phyloP scores from a whole-genome alignment of 2,329 filamentous ascomycete species.

The Neonectria faginata region DNA sequence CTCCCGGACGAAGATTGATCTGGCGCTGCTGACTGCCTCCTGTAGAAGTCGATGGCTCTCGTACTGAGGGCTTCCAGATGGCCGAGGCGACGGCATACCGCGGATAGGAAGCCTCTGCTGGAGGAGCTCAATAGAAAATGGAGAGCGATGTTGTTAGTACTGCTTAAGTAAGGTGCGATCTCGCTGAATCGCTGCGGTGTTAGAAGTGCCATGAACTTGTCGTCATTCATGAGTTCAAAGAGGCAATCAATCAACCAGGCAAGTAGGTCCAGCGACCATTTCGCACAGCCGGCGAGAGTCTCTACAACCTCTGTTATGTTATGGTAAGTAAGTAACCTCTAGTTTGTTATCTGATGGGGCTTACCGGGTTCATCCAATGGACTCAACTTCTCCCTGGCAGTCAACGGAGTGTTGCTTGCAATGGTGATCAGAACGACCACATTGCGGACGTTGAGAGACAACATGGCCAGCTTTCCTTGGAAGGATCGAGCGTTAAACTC shows the following conservation, averaged over 20 bases:
- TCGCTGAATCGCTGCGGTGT: constrained; percentile 60
- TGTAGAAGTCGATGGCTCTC: constrained; percentile 64
- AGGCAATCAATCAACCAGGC: constrained; percentile 71
- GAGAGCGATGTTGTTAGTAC: constrained; percentile 68
- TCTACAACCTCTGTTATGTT: constrained; percentile 72
- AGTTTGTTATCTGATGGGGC: constrained; percentile 22
- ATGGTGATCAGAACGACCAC: constrained; percentile 74
- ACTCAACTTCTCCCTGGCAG: constrained; percentile 66
- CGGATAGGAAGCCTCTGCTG: constrained; percentile 77
- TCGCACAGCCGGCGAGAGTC: constrained; percentile 78
- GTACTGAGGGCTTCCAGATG: constrained; percentile 65
- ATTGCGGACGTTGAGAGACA: constrained; percentile 80
- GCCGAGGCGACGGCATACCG: constrained; percentile 72
- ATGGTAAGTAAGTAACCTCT: constrained; percentile 20
- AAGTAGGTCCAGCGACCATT: constrained; percentile 81
- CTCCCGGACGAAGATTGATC: constrained; percentile 54
- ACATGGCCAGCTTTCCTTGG: constrained; percentile 78
- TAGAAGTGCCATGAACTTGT: constrained; percentile 64
- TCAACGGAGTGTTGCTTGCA: constrained; percentile 67
- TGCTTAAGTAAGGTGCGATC: constrained; percentile 63
- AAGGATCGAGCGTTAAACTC: constrained; percentile 72
- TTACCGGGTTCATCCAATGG: constrained; percentile 70
- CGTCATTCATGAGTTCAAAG: constrained; percentile 66
- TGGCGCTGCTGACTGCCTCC: constrained; percentile 56
- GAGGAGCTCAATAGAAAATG: constrained; percentile 79